These are phyloP conservation scores for Knufia fluminis DNA, from an alignment of 2,329 filamentous ascomycete species.

Conservation along the genomic window DNA sequence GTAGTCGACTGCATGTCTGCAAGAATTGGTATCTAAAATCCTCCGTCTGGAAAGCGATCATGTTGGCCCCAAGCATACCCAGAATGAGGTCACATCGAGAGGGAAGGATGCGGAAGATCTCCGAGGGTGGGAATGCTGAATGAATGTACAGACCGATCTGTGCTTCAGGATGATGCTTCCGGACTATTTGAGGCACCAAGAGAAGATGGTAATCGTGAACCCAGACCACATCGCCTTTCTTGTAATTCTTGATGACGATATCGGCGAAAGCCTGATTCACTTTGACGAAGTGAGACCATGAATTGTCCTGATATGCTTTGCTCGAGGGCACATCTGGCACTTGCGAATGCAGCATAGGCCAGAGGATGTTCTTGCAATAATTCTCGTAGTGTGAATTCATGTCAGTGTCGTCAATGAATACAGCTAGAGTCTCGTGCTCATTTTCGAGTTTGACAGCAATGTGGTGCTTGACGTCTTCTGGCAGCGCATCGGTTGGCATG, in stretches of 20 bases:
- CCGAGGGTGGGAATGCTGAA: conserved; percentile 89
- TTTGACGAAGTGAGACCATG: conserved; percentile 87
- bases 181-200: conserved; percentile 79
- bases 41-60: conserved; percentile 86
- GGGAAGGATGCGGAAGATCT: conserved; percentile 87
- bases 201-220: conserved; percentile 92
- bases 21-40: conserved; percentile 93
- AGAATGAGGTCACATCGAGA: conserved; percentile 79
- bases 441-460: conserved; percentile 74
- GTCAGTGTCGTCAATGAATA: conserved; percentile 82
- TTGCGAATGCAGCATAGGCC: conserved; percentile 97
- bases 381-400: conserved; percentile 91
- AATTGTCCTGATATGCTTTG: conserved; percentile 96
- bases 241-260: conserved; percentile 83
- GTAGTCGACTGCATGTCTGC: conserved; percentile 84
- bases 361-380: conserved; percentile 95
- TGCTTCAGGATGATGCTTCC: conserved; percentile 75
- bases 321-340: conserved; percentile 97
- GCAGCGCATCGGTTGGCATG: conserved; percentile 83
- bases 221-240: conserved; percentile 87
- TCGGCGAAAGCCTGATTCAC: conserved; percentile 91
- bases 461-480: conserved; percentile 64
- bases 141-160: conserved; percentile 96
- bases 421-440: conserved; percentile 72
- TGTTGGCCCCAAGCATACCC: conserved; percentile 84